Base-by-base conservation (phyloP, 2,329 filamentous ascomycete genomes). In the Xylaria sp. region DNA sequence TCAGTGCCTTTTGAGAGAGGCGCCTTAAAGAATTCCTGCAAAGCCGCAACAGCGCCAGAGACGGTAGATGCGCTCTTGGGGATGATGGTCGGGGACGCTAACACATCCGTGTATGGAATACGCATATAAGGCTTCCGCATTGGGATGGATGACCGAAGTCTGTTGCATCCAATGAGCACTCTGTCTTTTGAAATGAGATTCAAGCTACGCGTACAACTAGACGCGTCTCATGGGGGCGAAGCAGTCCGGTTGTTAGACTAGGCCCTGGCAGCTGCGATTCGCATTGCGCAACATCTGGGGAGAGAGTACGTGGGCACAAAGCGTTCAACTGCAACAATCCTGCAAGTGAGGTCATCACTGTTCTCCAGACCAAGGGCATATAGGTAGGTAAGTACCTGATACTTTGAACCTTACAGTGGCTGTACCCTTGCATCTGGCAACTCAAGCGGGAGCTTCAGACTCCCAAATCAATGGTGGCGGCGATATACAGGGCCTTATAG, bases 31-130 rank as follows among this genome's bases (percentile, higher is more conserved):
- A 99, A 97, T 52, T 83, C 79, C 24, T 83, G 76, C 44, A 99
- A 81, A 2, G 92, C 92, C 26, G 85, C 81, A 58, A 96, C 80
- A 50, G 92, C 92, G 21, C 90, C 90, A 5, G 82, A 71, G 38
- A 89, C 70, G 1, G 89, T 88, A 43, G 78, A 80, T 45, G 93
- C 92, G 56, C 83, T 85, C 44, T 80, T 72, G 3, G 94, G 94
- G 56, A 91, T 81, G 69, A 94, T 86, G 48, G 80, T 82, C 2
- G 92, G 89, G 21, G 87, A 77, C 20, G 92, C 86, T 50, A 97
- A 81, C 39, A 90, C 87, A 61, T 90, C 86, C 68, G 91, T 96
- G 71, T 93, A 97, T 54, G 93, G 93, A 66, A 97, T 95, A 63
- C 92, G 87, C 76, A 96, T 87, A 54, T 91, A 82, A 65, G 88